Evolutionary conservation across 83 land plant species (phyloP), one percentile per base, ranked within the genome.

Genomic region (Picea mariana): DNA sequence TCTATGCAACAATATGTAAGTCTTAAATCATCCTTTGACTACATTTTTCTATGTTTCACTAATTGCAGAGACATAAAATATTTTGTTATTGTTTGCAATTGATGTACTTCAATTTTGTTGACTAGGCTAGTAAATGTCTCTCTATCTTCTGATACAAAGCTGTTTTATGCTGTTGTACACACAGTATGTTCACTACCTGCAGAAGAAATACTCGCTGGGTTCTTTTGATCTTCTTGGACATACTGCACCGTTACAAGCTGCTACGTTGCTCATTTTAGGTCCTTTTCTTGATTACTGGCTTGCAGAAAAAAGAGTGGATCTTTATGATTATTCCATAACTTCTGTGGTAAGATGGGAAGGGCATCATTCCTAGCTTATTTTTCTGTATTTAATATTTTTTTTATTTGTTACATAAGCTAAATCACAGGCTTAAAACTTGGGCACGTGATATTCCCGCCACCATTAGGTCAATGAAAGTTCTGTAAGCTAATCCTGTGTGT

Each of bases 1-100:
- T 80, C 95, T n/a, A 76, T 94, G 63, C 96, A 94, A 80, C 95
- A 94, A 86, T 90, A 90, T 94, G 96, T 93, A 82, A 91, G 96
- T 85, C 4, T 44, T 42, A 20, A 20, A 6, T 64, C 40, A 69
- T 69, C 44, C 24, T n/a, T 67, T 18, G 20, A 67, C n/a, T 55
- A 12, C 58, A 67, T 13, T 31, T 24, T 24, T 80, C 80, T 26
- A 75, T 75, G 78, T 75, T 31, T 20, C 38, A 9, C 24, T 23
- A 20, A 75, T 20, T 2, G 13, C 58, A 55, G 13, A 55, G 58
- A 55, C 58, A 55, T 55, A 12, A 12, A 55, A 55, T 55, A 2
- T 8, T 5, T 26, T 71, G 18, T 71, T 40, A 6, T 71, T 9
- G 42, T 13, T 18, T 40, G 12, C 44, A 40, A 11, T 40, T 18